phyloP scores from a whole-genome alignment of 1,284 basidiomycete genomes.

The Heliocybe sulcata region DNA sequence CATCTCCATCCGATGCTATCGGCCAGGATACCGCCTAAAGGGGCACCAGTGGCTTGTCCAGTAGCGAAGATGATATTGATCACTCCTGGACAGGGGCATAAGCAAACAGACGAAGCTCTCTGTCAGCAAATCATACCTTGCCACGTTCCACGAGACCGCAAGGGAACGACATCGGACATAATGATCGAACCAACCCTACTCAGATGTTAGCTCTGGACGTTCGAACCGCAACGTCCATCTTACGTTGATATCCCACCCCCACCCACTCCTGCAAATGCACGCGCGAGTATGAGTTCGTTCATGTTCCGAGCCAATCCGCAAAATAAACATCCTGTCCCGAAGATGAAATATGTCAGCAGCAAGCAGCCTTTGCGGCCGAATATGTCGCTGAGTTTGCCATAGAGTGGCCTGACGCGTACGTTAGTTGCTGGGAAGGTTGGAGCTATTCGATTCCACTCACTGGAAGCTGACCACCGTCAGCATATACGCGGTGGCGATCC shows the following conservation, averaged over 20 bases:
- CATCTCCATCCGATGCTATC: conserved; percentile 63
- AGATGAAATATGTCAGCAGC: conserved; percentile 46
- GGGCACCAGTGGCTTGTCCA: conserved; percentile 49
- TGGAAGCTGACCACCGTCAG: conserved; percentile 55
- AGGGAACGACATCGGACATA: conserved; percentile 53
- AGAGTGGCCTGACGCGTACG: conserved; percentile 37
- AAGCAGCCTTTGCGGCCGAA: conserved; percentile 56
- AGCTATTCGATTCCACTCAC: conserved; percentile 26
- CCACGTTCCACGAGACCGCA: conserved; percentile 54
- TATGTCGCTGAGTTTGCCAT: conserved; percentile 60
- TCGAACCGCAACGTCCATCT: conserved; percentile 12
- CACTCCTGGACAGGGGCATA: conserved; percentile 26
- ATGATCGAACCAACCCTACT: conserved; percentile 53
- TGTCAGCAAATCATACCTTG: conserved; percentile 41
- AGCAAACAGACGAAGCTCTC: not conserved
- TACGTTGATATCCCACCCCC: conserved; percentile 61
- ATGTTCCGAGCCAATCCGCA: conserved; percentile 49
- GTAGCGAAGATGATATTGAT: conserved; percentile 50
- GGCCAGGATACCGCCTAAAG: conserved; percentile 48
- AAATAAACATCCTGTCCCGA: conserved; percentile 44
- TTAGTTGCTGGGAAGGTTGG: not conserved
- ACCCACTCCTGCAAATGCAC: conserved; percentile 57
- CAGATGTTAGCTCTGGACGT: not conserved
- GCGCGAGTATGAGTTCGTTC: conserved; percentile 45
- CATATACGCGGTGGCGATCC: conserved; percentile 61